Base-by-base conservation (phyloP, 768 basidiomycete species). In the Hemileccinum impolitum region DNA sequence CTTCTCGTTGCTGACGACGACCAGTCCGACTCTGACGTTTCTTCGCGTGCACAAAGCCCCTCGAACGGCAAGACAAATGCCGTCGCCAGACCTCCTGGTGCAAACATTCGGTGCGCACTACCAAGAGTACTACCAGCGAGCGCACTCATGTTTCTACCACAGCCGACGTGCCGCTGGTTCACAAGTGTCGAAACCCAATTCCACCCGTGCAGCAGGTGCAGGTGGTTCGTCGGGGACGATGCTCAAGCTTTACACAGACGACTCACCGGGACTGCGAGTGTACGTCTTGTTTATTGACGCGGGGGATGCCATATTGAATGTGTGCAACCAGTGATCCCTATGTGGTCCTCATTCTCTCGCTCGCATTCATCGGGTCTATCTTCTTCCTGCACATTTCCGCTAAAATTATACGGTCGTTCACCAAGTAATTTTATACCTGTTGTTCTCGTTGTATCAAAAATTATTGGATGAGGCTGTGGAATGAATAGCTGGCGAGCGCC, bases 321-420 rank as follows among this genome's bases (percentile, higher is more conserved):
- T 23, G 17, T 19, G 34, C 26, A 8, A 13, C 7, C 39, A 97
- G 94, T 54, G 94, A 97, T 71, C 94, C 94, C 4, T 97, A 91
- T 74, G 94, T 96, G 59, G 94, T 96, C 55, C 84, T 97, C 52
- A 88, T 97, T 60, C 83, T 97, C 17, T 95, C 94, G 31, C 81
- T 97, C 45, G 90, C 90, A 17, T 97, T 97, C 78, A 96, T 97
- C 72, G 94, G 86, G 34, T 95, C 93, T 50, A 95, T 96, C 67
- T 96, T 97, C 83, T 96, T 95, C 85, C 87, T 96, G 36, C 94
- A 97, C 69, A 95, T 96, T 67, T 87, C 91, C 38, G 92, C 94
- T 58, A 95, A 95, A 75, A 77, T 95, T 68, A 90, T 95, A 68
- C 85, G 90, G 54, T 82, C 84, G 39, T 91, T 95, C 70, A 86